These are phyloP conservation scores for Suillus spraguei DNA, from an alignment of 768 basidiomycete genomes.

Conservation along the genomic window DNA sequence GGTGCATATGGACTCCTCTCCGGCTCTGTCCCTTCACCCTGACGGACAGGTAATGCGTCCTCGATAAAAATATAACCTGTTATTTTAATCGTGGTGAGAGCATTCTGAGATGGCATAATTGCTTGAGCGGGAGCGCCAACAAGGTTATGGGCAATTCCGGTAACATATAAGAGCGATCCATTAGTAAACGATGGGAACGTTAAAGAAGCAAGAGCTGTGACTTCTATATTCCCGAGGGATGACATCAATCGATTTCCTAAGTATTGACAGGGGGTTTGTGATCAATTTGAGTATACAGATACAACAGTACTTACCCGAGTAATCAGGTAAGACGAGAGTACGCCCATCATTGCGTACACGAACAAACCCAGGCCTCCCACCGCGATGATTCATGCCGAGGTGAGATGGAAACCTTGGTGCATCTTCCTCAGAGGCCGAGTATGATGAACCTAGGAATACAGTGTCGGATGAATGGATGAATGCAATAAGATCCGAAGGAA, in stretches of 20 bases:
- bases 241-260: constrained; percentile 64
- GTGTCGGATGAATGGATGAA: constrained; percentile 57
- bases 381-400: constrained; percentile 69
- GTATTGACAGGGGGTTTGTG: neutral
- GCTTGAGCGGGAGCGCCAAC: constrained; percentile 42
- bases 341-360: constrained; percentile 56
- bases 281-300: constrained; percentile 10
- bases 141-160: constrained; percentile 56
- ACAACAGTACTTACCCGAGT: constrained; percentile 42
- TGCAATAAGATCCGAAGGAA: constrained; percentile 51
- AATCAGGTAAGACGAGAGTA: constrained; percentile 63
- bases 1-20: constrained; percentile 59
- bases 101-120: constrained; percentile 59
- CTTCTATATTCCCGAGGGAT: constrained; percentile 66
- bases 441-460: constrained; percentile 58
- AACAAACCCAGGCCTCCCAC: constrained; percentile 60
- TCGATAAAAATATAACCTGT: constrained; percentile 57
- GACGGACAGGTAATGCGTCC: constrained; percentile 59
- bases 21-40: constrained; percentile 34
- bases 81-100: constrained; percentile 49
- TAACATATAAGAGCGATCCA: constrained; percentile 66
- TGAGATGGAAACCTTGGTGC: constrained; percentile 50
- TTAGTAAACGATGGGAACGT: constrained; percentile 55
- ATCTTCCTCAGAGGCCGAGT: constrained; percentile 42
- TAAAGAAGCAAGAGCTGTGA: constrained; percentile 56